Percentiles rank a stretch among this genome's conserved stretches.
These are phyloP conservation scores for Verticillium klebahnii DNA, from an alignment of 2,329 filamentous ascomycete genomes.

Conservation along the genomic window DNA sequence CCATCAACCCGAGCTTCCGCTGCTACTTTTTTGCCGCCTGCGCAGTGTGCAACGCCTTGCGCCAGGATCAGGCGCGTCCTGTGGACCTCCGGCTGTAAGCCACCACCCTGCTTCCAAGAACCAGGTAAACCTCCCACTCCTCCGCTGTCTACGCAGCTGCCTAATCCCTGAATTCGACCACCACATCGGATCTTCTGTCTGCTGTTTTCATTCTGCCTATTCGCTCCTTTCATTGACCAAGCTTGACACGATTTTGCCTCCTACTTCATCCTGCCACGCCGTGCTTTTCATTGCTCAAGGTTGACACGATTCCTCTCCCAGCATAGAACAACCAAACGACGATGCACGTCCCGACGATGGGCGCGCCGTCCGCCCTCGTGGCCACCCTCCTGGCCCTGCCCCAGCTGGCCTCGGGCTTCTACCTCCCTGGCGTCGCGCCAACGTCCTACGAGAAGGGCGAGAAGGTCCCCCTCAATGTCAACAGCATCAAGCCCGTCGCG, in stretches of 20 bases:
- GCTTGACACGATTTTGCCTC: not conserved
- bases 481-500: conserved; percentile 82
- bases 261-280: not conserved
- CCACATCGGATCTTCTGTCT: not conserved
- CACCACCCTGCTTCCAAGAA: not conserved
- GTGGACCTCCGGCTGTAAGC: not conserved
- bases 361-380: conserved; percentile 45
- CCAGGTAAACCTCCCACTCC: not conserved
- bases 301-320: not conserved
- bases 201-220: not conserved
- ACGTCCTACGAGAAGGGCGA: conserved; percentile 83
- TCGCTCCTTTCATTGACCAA: not conserved
- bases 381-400: conserved; percentile 44
- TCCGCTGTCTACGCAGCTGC: not conserved
- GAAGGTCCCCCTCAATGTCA: conserved; percentile 82
- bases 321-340: conserved; percentile 17
- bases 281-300: not conserved
- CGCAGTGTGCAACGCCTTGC: not conserved
- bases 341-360: conserved; percentile 39
- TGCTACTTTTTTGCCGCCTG: not conserved
- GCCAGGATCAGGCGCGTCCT: not conserved
- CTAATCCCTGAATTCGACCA: not conserved
- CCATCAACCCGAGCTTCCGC: not conserved
- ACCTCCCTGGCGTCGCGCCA: conserved; percentile 91
- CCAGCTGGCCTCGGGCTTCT: conserved; percentile 69